Evolutionary conservation across 768 basidiomycete genomes (phyloP).

Genomic region (Phylloporus rhodoxanthus): DNA sequence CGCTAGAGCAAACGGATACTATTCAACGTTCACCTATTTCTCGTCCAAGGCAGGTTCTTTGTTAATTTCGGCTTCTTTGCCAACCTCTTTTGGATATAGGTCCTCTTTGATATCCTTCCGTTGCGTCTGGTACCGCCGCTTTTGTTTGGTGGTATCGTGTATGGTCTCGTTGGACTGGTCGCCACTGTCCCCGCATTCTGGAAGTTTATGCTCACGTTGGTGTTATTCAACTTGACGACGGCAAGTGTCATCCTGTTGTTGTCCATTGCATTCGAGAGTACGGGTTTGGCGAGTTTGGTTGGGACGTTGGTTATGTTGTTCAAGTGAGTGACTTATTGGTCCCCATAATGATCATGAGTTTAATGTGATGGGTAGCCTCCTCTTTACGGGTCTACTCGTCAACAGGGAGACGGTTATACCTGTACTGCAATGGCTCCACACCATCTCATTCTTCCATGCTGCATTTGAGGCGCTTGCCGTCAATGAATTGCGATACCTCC

Average conservation of each 20-base stretch:
- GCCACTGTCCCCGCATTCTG: slow-evolving; percentile 87
- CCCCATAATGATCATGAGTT: slow-evolving; percentile 2
- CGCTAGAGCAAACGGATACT: slow-evolving; percentile 90
- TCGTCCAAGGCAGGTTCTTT: slow-evolving; percentile 65
- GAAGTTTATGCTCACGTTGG: slow-evolving; percentile 96
- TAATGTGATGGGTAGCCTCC: slow-evolving; percentile 47
- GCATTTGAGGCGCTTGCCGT: slow-evolving; percentile 97
- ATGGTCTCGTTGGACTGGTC: slow-evolving; percentile 91
- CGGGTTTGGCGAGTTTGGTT: slow-evolving; percentile 86
- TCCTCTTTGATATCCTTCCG: slow-evolving; percentile 95
- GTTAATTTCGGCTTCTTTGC: not conserved
- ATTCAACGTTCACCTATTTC: slow-evolving; percentile 95
- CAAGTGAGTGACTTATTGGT: slow-evolving; percentile 60
- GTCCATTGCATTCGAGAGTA: slow-evolving; percentile 82
- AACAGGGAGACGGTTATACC: slow-evolving; percentile 81
- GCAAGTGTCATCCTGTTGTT: slow-evolving; percentile 88
- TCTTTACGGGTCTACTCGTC: slow-evolving; percentile 94
- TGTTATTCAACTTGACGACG: slow-evolving; percentile 94
- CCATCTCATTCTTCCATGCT: slow-evolving; percentile 96
- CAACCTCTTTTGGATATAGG: slow-evolving; percentile 35
- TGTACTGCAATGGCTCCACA: slow-evolving; percentile 79
- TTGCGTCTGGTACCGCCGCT: slow-evolving; percentile 92
- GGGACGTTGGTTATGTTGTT: slow-evolving; percentile 96
- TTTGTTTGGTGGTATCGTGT: slow-evolving; percentile 93
- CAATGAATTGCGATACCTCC: slow-evolving; percentile 91